Evolutionary conservation across 192 early-diverging fungal genomes (phyloP).

Genomic region (Backusella morwellensis): DNA sequence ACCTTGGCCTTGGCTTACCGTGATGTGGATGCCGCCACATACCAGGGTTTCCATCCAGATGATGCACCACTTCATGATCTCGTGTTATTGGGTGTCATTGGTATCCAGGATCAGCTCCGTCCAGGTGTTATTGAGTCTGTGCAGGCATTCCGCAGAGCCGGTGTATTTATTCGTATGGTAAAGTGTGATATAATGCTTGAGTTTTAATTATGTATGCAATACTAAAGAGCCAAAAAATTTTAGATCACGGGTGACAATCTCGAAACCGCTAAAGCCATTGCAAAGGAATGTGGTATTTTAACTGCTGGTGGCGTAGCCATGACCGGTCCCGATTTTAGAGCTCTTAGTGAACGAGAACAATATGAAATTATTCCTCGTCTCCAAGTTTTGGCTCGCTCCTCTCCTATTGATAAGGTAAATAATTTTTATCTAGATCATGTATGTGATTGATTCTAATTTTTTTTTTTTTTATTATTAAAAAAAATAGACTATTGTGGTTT

Average conservation of each 20-base stretch:
- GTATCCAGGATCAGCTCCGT: slow-evolving; percentile 88
- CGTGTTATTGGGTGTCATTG: slow-evolving; percentile 70
- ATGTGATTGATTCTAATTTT: not conserved
- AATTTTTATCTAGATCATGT: no score
- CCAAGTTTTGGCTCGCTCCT: slow-evolving; percentile 85
- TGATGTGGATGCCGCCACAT: slow-evolving; percentile 58
- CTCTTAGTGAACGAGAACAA: slow-evolving; percentile 63
- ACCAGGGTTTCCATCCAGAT: slow-evolving; percentile 39
- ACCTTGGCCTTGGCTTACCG: slow-evolving; percentile 72
- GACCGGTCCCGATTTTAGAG: slow-evolving; percentile 79
- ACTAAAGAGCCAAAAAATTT: not conserved
- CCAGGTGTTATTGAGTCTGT: slow-evolving; percentile 80
- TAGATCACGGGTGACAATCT: slow-evolving; percentile 75
- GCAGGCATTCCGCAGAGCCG: slow-evolving; percentile 70
- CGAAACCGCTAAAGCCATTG: slow-evolving; percentile 90
- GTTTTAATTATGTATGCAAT: not conserved
- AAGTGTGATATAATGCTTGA: not conserved
- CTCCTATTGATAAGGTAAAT: slow-evolving; percentile 75
- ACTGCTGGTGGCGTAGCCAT: slow-evolving; percentile 72
- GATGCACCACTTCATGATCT: slow-evolving; percentile 52
- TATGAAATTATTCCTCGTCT: slow-evolving; percentile 63
- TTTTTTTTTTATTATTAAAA: not conserved
- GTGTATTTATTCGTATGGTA: slow-evolving; percentile 85
- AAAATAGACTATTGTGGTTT: slow-evolving; percentile 69
- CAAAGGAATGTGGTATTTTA: slow-evolving; percentile 81